Percentiles rank a stretch among this genome's conserved stretches.
Conservation (phyloP, 176 grass and related monocot species). For the Dactylis glomerata region DNA sequence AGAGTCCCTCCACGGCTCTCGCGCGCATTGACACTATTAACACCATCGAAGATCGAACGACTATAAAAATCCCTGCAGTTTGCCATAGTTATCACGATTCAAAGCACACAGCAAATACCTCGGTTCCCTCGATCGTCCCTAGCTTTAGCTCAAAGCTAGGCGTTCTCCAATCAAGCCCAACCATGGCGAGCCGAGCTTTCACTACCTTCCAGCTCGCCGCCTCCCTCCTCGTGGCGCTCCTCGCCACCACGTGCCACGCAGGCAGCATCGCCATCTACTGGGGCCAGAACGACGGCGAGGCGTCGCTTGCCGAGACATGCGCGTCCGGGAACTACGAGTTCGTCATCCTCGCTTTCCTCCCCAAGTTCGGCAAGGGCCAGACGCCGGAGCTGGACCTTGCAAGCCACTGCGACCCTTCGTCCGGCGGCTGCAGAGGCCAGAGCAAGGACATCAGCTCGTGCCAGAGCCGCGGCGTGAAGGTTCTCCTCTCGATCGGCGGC, state of each 20-base stretch:
- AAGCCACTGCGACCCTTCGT: constrained; percentile 58
- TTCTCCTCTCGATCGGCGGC: constrained; percentile 69
- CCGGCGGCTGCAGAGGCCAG: constrained; percentile 35
- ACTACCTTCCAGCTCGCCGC: too few species aligned
- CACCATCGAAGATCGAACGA: too few species aligned
- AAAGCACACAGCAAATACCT: too few species aligned
- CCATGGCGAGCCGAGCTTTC: not conserved
- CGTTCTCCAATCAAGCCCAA: too few species aligned
- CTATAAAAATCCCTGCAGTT: too few species aligned
- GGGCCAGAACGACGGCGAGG: constrained; percentile 64
- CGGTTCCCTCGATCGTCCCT: too few species aligned
- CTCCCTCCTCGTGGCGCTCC: too few species aligned
- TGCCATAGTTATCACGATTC: too few species aligned
- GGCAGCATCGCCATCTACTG: constrained; percentile 60
- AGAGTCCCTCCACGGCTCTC: too few species aligned
- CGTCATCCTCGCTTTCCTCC: constrained; percentile 44
- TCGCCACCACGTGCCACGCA: constrained; percentile 39
- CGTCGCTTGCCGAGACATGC: constrained; percentile 39
- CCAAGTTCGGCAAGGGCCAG: constrained; percentile 47
- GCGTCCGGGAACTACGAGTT: constrained; percentile 49
- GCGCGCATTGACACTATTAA: too few species aligned
- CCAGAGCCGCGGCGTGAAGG: constrained; percentile 53
- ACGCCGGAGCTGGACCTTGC: constrained; percentile 40
- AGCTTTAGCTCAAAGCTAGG: too few species aligned
- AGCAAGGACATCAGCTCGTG: constrained; percentile 51